Evolutionary conservation across 345 rosid species (phyloP).

Genomic region (Populus simonii): DNA sequence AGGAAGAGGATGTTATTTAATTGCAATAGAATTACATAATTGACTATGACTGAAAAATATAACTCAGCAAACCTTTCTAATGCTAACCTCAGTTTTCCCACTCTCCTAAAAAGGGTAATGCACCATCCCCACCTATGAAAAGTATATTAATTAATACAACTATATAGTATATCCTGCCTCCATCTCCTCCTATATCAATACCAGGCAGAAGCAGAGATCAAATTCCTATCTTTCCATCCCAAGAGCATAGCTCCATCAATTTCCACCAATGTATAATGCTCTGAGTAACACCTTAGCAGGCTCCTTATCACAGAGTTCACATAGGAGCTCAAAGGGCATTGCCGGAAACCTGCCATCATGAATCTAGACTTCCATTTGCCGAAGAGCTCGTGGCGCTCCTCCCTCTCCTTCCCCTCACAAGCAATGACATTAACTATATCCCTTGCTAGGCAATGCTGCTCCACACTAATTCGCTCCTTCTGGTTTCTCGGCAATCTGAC

Average conservation of each 20-base stretch:
- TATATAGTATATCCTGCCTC: background rate
- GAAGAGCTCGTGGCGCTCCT: constrained; percentile 63
- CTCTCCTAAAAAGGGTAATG: background rate
- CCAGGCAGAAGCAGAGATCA: constrained; percentile 77
- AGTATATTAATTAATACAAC: constrained; percentile 3
- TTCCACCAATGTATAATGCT: constrained; percentile 50
- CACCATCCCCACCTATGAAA: background rate
- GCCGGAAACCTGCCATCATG: constrained; percentile 66
- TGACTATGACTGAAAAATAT: background rate
- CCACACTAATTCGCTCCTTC: constrained; percentile 51
- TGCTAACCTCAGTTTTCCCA: background rate
- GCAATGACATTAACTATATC: constrained; percentile 66
- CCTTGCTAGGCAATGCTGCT: constrained; percentile 64
- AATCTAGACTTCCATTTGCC: constrained; percentile 78
- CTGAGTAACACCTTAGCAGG: constrained; percentile 50
- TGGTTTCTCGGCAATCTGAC: constrained; percentile 46
- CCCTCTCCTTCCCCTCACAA: constrained; percentile 69
- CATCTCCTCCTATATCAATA: constrained; percentile 20
- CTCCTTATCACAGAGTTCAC: constrained; percentile 52
- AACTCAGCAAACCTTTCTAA: background rate
- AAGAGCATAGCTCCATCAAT: constrained; percentile 62
- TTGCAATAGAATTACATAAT: background rate
- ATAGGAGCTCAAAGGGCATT: constrained; percentile 48
- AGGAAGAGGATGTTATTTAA: background rate
- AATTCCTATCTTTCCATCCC: constrained; percentile 64